A percentile compares a stretch with the other conserved stretches of the same genome.
Conservation (phyloP, 495 filamentous ascomycete species). For the Aspergillus panamensis region DNA sequence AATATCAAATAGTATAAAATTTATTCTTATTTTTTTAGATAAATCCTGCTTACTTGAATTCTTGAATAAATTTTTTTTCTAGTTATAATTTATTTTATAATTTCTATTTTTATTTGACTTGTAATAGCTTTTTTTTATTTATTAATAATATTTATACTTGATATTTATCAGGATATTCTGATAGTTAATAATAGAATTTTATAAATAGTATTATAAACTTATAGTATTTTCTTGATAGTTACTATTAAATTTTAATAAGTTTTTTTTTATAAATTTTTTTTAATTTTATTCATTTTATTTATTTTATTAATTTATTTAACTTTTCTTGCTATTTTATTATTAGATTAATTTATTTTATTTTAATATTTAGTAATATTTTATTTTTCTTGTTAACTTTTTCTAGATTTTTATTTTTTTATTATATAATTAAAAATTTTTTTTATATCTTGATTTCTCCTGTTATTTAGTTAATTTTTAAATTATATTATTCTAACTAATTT, state of each 20-base stretch:
- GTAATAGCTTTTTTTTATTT: background rate
- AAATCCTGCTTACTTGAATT: background rate
- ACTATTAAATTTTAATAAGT: background rate
- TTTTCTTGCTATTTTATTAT: no score
- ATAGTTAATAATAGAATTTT: background rate
- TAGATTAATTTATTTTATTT: no score
- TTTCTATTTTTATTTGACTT: background rate
- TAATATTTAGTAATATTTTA: no score
- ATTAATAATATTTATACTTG: background rate
- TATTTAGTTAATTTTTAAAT: no score
- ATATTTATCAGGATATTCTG: background rate
- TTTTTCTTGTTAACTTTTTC: no score
- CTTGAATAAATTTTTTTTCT: background rate
- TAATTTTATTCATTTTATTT: background rate
- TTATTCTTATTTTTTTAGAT: constrained; percentile 5
- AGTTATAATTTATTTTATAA: background rate
- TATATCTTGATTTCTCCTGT: background rate
- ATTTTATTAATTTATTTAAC: no score
- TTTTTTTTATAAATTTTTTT: background rate
- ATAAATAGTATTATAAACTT: background rate
- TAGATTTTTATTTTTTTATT: background rate
- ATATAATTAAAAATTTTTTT: background rate
- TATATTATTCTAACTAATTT: no score
- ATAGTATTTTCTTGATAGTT: background rate
- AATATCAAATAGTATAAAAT: background rate